These are phyloP conservation scores for Lipomyces chichibuensis DNA, from an alignment of 805 yeast genomes.

Conservation along the genomic window DNA sequence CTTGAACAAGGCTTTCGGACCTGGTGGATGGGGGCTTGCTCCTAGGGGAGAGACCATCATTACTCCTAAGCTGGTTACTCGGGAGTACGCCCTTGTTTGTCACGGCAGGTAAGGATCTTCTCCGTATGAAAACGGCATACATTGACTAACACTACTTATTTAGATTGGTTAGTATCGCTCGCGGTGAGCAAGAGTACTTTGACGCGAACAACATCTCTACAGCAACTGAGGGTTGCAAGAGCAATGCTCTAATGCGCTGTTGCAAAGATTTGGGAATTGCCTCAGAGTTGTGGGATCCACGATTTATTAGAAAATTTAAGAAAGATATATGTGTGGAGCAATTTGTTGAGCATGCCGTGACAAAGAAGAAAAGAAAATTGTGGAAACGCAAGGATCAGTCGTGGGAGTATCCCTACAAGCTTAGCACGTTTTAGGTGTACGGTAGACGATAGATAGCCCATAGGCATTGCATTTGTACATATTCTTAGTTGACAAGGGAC, in stretches of 20 bases:
- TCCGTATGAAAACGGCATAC: not conserved
- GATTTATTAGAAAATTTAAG: constrained; percentile 74
- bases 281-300: constrained; percentile 96
- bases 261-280: constrained; percentile 97
- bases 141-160: not conserved
- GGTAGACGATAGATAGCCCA: not conserved
- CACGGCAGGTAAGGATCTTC: constrained; percentile 59
- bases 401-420: constrained; percentile 83
- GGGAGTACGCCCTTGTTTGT: constrained; percentile 88
- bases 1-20: constrained; percentile 89
- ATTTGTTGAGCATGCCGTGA: constrained; percentile 80
- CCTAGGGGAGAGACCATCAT: constrained; percentile 86
- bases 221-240: constrained; percentile 95
- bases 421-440: constrained; percentile 7
- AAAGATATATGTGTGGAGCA: constrained; percentile 71
- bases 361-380: constrained; percentile 76
- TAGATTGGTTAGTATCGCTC: constrained; percentile 76
- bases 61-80: constrained; percentile 71
- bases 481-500: not conserved
- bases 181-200: constrained; percentile 95
- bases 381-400: constrained; percentile 87
- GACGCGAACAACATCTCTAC: constrained; percentile 86
- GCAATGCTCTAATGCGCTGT: constrained; percentile 96
- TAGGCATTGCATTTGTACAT: not conserved
- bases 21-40: constrained; percentile 98